phyloP scores from a whole-genome alignment of 2,329 filamentous ascomycete genomes.

The Pleoardoris graminearum region DNA sequence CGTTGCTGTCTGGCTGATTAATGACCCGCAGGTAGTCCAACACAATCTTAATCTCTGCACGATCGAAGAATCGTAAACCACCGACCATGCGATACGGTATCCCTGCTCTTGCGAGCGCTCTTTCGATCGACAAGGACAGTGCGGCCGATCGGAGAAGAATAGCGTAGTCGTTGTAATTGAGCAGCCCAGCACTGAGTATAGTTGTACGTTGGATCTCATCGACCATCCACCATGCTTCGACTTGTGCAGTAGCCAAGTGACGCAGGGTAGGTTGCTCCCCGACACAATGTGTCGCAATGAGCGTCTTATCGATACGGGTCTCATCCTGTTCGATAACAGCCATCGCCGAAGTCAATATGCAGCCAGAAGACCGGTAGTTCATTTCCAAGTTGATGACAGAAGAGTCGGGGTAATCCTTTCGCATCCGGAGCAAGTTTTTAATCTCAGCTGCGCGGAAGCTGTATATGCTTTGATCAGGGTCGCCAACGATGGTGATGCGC shows the following conservation, averaged over 20 bases:
- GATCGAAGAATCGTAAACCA: slow-evolving; percentile 88
- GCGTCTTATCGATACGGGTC: slow-evolving; percentile 74
- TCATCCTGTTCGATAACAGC: slow-evolving; percentile 90
- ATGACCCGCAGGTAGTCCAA: slow-evolving; percentile 88
- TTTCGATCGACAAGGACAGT: slow-evolving; percentile 84
- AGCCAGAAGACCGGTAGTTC: slow-evolving; percentile 90
- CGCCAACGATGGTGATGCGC: slow-evolving; percentile 91
- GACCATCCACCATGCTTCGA: slow-evolving; percentile 87
- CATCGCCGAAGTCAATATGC: slow-evolving; percentile 78
- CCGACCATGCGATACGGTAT: slow-evolving; percentile 92
- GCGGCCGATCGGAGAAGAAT: slow-evolving; percentile 84
- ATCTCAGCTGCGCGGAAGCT: slow-evolving; percentile 93
- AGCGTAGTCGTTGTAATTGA: slow-evolving; percentile 77
- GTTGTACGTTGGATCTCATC: slow-evolving; percentile 75
- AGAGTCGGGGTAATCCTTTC: slow-evolving; percentile 74
- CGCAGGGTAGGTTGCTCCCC: slow-evolving; percentile 82
- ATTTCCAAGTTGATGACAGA: slow-evolving; percentile 85
- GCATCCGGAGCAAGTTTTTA: slow-evolving; percentile 79
- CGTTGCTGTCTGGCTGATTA: slow-evolving; percentile 82
- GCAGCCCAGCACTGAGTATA: slow-evolving; percentile 71
- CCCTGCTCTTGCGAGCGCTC: slow-evolving; percentile 75
- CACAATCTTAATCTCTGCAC: slow-evolving; percentile 82
- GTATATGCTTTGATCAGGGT: slow-evolving; percentile 98
- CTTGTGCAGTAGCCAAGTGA: slow-evolving; percentile 67
- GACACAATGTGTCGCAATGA: slow-evolving; percentile 78